Percentiles rank a stretch among this genome's conserved stretches.
Conservation (phyloP, 1,284 basidiomycete species). For the Ganoderma meredithae region DNA sequence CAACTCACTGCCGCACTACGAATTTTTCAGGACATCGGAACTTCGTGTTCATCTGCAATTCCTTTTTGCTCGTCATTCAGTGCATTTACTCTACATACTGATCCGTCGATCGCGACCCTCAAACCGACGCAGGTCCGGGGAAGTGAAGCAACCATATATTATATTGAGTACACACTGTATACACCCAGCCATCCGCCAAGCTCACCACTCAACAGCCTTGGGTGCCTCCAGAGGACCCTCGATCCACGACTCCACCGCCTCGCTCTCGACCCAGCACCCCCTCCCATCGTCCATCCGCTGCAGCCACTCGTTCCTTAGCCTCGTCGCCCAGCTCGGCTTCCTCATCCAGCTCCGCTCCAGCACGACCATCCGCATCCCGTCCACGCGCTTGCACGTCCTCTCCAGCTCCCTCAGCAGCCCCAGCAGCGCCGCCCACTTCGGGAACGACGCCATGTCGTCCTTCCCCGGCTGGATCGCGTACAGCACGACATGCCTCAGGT, state of each 20-base stretch:
- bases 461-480: constrained; percentile 11
- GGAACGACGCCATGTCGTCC: constrained; percentile 10
- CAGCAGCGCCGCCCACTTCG: constrained; percentile 12
- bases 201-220: constrained; percentile 14
- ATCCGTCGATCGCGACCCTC: neutral
- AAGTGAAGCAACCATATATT: neutral
- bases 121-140: neutral
- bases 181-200: neutral
- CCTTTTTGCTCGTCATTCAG: constrained; percentile 1
- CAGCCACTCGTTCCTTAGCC: constrained; percentile 16
- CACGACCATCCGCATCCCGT: constrained; percentile 15
- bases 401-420: constrained; percentile 14
- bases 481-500: constrained; percentile 15
- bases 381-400: constrained; percentile 18
- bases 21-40: constrained; percentile 58
- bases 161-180: neutral
- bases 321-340: constrained; percentile 15
- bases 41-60: constrained; percentile 21
- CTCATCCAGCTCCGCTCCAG: constrained; percentile 19
- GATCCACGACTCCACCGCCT: constrained; percentile 13
- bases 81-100: too few relatives aligned
- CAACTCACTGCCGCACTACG: constrained; percentile 50
- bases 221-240: constrained; percentile 14
- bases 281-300: constrained; percentile 15
- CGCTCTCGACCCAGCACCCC: constrained; percentile 21